phyloP scores from a whole-genome alignment of 225 moss, liverwort and hornwort genomes.

The Takakia lepidozioides region DNA sequence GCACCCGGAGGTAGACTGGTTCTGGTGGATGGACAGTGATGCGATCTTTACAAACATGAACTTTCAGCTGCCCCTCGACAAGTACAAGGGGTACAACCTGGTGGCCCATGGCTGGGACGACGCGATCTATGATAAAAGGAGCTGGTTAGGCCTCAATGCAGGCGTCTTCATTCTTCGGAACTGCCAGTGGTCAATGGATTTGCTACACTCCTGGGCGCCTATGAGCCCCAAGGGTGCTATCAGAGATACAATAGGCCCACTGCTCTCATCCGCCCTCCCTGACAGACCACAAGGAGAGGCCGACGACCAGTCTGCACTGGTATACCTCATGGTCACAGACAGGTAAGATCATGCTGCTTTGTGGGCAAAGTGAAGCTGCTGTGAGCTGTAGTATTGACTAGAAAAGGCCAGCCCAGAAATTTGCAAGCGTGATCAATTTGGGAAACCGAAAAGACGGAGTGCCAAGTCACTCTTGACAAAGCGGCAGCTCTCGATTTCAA shows the following conservation, averaged over 20 bases:
- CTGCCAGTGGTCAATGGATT: constrained; percentile 37
- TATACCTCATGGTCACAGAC: constrained; percentile 25
- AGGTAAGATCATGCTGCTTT: too few species aligned
- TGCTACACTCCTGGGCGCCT: constrained; percentile 32
- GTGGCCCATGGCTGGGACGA: constrained; percentile 24
- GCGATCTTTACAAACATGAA: constrained; percentile 25
- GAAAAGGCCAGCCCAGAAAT: too few species aligned
- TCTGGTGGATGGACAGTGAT: constrained; percentile 37
- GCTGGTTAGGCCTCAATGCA: constrained; percentile 37
- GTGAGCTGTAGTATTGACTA: too few species aligned
- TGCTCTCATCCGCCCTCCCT: constrained; percentile 29
- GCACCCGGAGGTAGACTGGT: constrained; percentile 25
- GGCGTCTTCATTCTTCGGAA: constrained; percentile 42
- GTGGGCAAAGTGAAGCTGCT: too few species aligned
- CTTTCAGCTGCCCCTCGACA: constrained; percentile 32
- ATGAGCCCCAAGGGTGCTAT: constrained; percentile 32
- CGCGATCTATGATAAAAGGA: constrained; percentile 16
- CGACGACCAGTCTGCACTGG: constrained; percentile 39
- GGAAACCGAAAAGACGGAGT: too few species aligned
- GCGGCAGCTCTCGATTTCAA: too few species aligned
- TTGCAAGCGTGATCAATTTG: too few species aligned
- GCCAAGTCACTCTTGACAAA: too few species aligned
- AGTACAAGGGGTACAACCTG: constrained; percentile 26
- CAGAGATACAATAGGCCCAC: constrained; percentile 34
- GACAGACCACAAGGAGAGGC: constrained; percentile 45